These are phyloP conservation scores for Clarireedia sp. DNA, from an alignment of 2,329 filamentous ascomycete species.

Conservation along the genomic window DNA sequence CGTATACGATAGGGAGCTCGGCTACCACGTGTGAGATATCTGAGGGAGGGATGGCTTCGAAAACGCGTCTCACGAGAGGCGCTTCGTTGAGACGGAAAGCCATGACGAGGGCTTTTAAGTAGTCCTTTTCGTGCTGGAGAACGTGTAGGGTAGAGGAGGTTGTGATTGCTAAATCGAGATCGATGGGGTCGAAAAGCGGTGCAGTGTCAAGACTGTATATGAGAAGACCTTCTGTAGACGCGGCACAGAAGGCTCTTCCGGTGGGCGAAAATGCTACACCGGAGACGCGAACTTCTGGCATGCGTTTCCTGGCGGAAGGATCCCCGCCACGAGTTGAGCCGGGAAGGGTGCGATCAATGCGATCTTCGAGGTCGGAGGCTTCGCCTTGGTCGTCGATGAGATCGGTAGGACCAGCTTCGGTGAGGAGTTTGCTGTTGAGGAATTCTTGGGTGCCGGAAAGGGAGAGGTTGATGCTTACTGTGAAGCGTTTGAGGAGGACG, in stretches of 20 bases:
- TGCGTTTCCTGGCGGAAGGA: conserved; percentile 65
- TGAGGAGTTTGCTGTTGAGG: conserved; percentile 84
- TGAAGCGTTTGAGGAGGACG: conserved; percentile 88
- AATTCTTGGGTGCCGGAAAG: conserved; percentile 95
- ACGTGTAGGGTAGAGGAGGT: conserved; percentile 72
- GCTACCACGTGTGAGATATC: conserved; percentile 73
- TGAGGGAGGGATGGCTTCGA: conserved; percentile 68
- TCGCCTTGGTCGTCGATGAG: conserved; percentile 86
- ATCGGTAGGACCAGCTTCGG: conserved; percentile 76
- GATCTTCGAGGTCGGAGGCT: conserved; percentile 79
- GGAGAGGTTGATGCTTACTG: conserved; percentile 91
- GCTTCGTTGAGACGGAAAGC: conserved; percentile 90
- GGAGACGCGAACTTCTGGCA: conserved; percentile 77
- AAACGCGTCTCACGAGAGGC: conserved; percentile 73
- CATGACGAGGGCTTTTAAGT: conserved; percentile 91
- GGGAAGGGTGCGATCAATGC: conserved; percentile 70
- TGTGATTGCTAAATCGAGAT: conserved; percentile 89
- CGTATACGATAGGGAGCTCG: conserved; percentile 75
- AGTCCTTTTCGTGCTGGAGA: conserved; percentile 62
- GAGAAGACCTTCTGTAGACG: conserved; percentile 86
- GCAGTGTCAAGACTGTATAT: conserved; percentile 85
- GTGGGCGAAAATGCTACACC: conserved; percentile 83
- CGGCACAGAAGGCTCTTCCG: conserved; percentile 85
- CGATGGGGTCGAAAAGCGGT: conserved; percentile 88
- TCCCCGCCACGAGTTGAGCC: conserved; percentile 80